Evolutionary conservation across 192 early-diverging fungal species (phyloP).

Genomic region (Gryganskiella cystojenkinii): DNA sequence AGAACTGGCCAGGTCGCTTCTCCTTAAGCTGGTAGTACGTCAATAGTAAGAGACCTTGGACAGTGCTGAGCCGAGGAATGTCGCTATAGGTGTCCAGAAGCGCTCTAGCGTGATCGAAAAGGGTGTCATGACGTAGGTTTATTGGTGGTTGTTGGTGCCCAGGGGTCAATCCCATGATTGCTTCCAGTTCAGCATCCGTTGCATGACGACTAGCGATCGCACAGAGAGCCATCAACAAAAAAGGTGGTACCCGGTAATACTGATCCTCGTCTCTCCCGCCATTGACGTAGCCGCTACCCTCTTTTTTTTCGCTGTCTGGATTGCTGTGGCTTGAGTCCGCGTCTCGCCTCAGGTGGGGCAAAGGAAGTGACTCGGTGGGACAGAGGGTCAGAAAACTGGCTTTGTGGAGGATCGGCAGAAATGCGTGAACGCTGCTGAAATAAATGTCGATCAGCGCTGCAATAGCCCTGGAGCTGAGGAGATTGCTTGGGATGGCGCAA

Average conservation of each 20-base stretch:
- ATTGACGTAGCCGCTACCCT: too few relatives aligned
- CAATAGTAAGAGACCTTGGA: constrained; percentile 63
- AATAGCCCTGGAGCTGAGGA: constrained; percentile 17
- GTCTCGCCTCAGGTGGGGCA: too few relatives aligned
- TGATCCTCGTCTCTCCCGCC: too few relatives aligned
- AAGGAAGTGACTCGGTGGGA: too few relatives aligned
- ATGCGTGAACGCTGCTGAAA: constrained; percentile 65
- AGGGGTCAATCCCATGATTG: constrained; percentile 1
- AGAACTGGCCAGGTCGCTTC: constrained; percentile 52
- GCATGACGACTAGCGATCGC: constrained; percentile 53
- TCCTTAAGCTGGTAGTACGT: constrained; percentile 61
- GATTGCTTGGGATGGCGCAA: constrained; percentile 14
- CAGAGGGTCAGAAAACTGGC: constrained; percentile 51
- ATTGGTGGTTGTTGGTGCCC: background rate
- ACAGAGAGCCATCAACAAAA: constrained; percentile 62
- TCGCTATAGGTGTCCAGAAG: constrained; percentile 60
- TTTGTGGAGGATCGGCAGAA: constrained; percentile 63
- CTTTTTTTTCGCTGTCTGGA: too few relatives aligned
- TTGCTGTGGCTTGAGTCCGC: too few relatives aligned
- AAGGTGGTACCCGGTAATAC: constrained; percentile 47
- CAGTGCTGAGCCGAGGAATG: constrained; percentile 60
- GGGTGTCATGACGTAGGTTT: constrained; percentile 16
- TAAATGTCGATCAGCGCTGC: constrained; percentile 52
- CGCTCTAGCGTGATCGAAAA: constrained; percentile 30
- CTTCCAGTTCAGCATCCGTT: constrained; percentile 7